phyloP scores from a whole-genome alignment of 1,139 yeast genomes.

The Debaryomycetaceae sp. region DNA sequence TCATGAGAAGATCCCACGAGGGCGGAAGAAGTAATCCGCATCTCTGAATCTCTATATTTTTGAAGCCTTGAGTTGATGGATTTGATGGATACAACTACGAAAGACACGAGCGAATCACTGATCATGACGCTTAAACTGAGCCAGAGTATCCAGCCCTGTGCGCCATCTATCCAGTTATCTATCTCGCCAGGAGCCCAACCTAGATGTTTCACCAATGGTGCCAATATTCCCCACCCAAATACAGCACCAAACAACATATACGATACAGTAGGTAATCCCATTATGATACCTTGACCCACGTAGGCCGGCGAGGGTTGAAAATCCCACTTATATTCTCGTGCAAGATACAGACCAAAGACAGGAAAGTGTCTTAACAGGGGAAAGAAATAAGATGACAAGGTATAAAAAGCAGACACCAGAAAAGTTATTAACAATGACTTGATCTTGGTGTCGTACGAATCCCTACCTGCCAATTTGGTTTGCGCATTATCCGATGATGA shows the following conservation, averaged over 20 bases:
- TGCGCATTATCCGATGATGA: background rate
- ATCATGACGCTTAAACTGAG: conserved; percentile 90
- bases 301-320: conserved; percentile 97
- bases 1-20: background rate
- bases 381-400: conserved; percentile 65
- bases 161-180: conserved; percentile 90
- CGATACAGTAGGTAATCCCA: conserved; percentile 91
- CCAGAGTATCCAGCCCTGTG: conserved; percentile 98
- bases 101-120: conserved; percentile 82
- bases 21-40: background rate
- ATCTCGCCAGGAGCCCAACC: conserved; percentile 91
- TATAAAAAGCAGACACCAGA: conserved; percentile 64
- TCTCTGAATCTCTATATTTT: background rate
- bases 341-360: conserved; percentile 65
- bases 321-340: conserved; percentile 73
- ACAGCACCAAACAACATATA: conserved; percentile 89
- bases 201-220: conserved; percentile 65
- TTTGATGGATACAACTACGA: conserved; percentile 56
- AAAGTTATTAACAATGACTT: conserved; percentile 51
- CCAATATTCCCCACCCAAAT: conserved; percentile 87
- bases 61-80: conserved; percentile 23
- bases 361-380: conserved; percentile 72
- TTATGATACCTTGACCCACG: conserved; percentile 94
- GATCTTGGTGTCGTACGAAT: background rate
- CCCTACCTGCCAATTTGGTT: conserved; percentile 1